A percentile compares a stretch with the other conserved stretches of the same genome.
These are phyloP conservation scores for Sporothrix phasma DNA, from an alignment of 2,329 filamentous ascomycete genomes.

Conservation along the genomic window DNA sequence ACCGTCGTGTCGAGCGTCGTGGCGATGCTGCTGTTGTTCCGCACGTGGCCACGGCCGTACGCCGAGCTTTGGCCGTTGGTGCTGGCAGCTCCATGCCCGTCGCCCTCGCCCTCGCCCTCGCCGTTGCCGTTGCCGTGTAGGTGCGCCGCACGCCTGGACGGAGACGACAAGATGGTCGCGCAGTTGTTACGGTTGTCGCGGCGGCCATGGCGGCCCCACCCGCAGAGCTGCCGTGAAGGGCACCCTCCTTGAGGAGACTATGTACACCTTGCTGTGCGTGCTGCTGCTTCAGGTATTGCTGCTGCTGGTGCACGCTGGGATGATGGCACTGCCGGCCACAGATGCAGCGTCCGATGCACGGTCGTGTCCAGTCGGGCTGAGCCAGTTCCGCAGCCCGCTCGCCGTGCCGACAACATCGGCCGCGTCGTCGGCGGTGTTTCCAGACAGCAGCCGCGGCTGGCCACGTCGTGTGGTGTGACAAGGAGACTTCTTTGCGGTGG, in stretches of 20 bases:
- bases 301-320: not conserved
- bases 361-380: slow-evolving; percentile 5
- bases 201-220: slow-evolving; percentile 8
- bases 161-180: slow-evolving; percentile 13
- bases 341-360: slow-evolving; percentile 20
- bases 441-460: slow-evolving; percentile 21
- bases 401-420: not conserved
- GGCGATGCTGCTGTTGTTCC: slow-evolving; percentile 1
- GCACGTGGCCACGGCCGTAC: not conserved
- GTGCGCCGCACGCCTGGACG: not conserved
- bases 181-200: slow-evolving; percentile 12
- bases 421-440: slow-evolving; percentile 21
- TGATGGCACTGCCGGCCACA: not conserved
- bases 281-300: not conserved
- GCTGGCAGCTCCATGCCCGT: too few species aligned
- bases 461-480: slow-evolving; percentile 45
- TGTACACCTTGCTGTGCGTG: slow-evolving; percentile 26
- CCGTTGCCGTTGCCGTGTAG: not conserved
- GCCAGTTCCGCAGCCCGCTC: slow-evolving; percentile 14
- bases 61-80: slow-evolving; percentile 11
- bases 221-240: slow-evolving; percentile 1
- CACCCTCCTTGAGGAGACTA: slow-evolving; percentile 48
- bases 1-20: slow-evolving; percentile 15
- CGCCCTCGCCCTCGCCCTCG: not conserved
- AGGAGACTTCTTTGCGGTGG: slow-evolving; percentile 60